A percentile compares a stretch with the other conserved stretches of the same genome.
Evolutionary conservation across 768 basidiomycete species (phyloP).

Genomic region (Calvatia gigantea): DNA sequence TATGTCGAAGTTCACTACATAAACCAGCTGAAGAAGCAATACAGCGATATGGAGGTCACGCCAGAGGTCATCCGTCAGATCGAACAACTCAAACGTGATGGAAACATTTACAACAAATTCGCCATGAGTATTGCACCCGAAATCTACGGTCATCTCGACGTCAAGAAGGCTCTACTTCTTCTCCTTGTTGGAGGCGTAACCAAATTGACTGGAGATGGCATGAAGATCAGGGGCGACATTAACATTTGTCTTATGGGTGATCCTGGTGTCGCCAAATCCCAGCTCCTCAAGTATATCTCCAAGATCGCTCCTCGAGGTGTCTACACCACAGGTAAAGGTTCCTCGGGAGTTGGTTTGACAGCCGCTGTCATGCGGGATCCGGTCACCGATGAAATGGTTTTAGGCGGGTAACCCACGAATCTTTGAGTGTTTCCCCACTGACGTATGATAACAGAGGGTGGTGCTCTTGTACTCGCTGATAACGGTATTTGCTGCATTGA

Average conservation of each 20-base stretch:
- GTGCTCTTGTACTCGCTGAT: constrained; percentile 97
- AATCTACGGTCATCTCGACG: constrained; percentile 96
- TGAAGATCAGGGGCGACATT: constrained; percentile 98
- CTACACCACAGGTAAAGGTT: constrained; percentile 98
- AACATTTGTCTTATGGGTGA: constrained; percentile 99
- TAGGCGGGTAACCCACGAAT: constrained; percentile 55
- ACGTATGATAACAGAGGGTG: constrained; percentile 71
- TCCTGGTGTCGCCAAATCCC: constrained; percentile 98
- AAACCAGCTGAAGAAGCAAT: constrained; percentile 95
- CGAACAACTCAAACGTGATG: constrained; percentile 64
- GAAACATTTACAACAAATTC: constrained; percentile 81
- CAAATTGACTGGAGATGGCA: constrained; percentile 92
- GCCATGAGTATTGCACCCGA: constrained; percentile 96
- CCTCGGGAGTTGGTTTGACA: constrained; percentile 97
- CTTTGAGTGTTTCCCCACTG: not conserved
- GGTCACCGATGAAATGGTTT: constrained; percentile 98
- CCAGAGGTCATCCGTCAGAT: constrained; percentile 75
- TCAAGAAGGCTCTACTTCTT: constrained; percentile 93
- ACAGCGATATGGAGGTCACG: constrained; percentile 90
- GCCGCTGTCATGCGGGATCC: constrained; percentile 99
- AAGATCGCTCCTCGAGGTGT: constrained; percentile 97
- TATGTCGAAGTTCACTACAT: constrained; percentile 92
- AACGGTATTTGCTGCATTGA: constrained; percentile 99
- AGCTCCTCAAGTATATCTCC: constrained; percentile 95
- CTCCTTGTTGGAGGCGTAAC: constrained; percentile 95